Base-by-base conservation (phyloP, 805 yeast species). In the Yueomyces sinensis region DNA sequence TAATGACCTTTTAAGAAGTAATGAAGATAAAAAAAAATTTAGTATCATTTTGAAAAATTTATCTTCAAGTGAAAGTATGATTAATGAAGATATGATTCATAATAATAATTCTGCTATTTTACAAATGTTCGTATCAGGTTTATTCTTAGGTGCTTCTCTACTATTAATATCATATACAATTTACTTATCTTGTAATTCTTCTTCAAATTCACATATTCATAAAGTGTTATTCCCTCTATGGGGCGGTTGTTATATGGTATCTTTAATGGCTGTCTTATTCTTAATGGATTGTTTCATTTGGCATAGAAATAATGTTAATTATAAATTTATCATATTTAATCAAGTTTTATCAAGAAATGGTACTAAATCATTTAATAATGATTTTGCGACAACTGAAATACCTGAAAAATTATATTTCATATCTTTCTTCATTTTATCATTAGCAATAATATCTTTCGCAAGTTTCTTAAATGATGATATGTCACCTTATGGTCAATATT, bases 191-290 rank as follows among this genome's bases (percentile, higher is more conserved):
- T 56, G 77, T 9, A 37, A 51, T 15, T 67, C 67, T 1, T 51
- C 72, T 3, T 6, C n/a, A 13, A 25, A 25, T 4, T 29, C 27
- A 23, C 19, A 29, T n/a, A 23, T 31, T 11, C 72, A 73, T 38
- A 60, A 55, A 30, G 76, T 60, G 38, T 49, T 89, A 37, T 55
- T 89, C 29, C 97, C 93, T 47, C 66, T 91, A 3, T 91, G 95
- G 94, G 96, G 79, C 7, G 97, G 97, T 1, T 86, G 84, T 54
- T 70, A 84, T 44, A 47, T 86, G 38, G 53, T 77, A 4, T 61
- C 68, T 23, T 42, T 87, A n/a, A 68, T 79, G 48, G 59, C 74
- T 5, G 44, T 76, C 17, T 58, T 83, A 2, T 76, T 87, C 50
- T 76, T 77, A 13, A 37, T 81, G 30, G 75, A 82, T 50, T 74